phyloP scores from a whole-genome alignment of 495 filamentous ascomycete species.

The Oidiodendron maius region DNA sequence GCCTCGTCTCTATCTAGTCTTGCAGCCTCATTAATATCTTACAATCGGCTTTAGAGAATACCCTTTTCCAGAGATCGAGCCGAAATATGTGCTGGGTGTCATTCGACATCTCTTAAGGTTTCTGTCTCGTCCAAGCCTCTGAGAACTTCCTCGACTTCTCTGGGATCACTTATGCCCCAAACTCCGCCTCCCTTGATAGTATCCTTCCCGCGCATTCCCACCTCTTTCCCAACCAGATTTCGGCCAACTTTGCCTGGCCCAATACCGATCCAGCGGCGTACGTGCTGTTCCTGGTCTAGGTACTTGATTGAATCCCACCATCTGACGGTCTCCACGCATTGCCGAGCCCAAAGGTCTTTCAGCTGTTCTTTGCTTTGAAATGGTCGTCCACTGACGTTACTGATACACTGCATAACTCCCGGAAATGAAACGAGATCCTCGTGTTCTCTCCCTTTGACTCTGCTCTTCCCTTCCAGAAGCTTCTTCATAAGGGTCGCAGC shows the following conservation, averaged over 20 bases:
- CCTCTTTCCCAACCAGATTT: constrained; percentile 92
- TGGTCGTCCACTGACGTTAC: constrained; percentile 77
- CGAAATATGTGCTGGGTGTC: too few relatives aligned
- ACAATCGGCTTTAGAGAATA: too few relatives aligned
- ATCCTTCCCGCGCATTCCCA: constrained; percentile 76
- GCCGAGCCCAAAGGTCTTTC: constrained; percentile 66
- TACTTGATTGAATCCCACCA: constrained; percentile 95
- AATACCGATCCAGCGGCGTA: constrained; percentile 86
- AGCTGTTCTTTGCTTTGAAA: constrained; percentile 68
- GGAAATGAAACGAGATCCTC: constrained; percentile 64
- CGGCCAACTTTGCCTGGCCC: constrained; percentile 92
- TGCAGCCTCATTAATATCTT: too few relatives aligned
- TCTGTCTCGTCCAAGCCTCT: constrained; percentile 71
- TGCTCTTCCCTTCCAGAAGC: constrained; percentile 49
- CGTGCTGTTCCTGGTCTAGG: constrained; percentile 77
- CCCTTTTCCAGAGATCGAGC: too few relatives aligned
- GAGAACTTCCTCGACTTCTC: constrained; percentile 73
- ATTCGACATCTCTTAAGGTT: constrained; percentile 22
- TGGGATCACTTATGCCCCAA: constrained; percentile 83
- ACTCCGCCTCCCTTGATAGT: constrained; percentile 81
- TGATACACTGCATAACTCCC: constrained; percentile 67
- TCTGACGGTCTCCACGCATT: constrained; percentile 80
- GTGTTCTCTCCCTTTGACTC: constrained; percentile 34
- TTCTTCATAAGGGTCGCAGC: constrained; percentile 66
- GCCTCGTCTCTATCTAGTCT: too few relatives aligned